phyloP scores from a whole-genome alignment of 176 grass and related monocot species.

The Puya raimondii region DNA sequence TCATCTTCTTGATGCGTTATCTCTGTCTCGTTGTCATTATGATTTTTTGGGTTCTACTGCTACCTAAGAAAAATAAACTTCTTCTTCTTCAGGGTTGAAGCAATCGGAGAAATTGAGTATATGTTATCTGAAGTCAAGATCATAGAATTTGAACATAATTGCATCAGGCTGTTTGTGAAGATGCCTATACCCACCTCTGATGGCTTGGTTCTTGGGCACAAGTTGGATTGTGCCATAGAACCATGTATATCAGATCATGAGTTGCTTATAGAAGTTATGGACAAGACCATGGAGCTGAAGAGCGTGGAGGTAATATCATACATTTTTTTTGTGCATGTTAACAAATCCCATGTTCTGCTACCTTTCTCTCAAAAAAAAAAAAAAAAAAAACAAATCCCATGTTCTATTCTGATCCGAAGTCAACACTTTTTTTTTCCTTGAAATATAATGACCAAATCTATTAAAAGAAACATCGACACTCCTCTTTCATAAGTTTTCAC shows the following conservation, averaged over 20 bases:
- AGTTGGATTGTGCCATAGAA: conserved; percentile 42
- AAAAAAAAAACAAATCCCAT: not conserved
- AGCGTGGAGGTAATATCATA: conserved; percentile 52
- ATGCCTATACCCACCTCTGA: conserved; percentile 34
- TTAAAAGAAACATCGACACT: no score
- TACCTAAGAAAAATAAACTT: not conserved
- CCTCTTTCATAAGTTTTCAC: no score
- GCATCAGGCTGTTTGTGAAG: conserved; percentile 43
- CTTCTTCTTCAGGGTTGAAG: conserved; percentile 38
- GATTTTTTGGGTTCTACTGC: not conserved
- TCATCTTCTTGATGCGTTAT: not conserved
- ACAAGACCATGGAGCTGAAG: conserved; percentile 57
- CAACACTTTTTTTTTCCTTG: no score
- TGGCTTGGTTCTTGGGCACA: conserved; percentile 39
- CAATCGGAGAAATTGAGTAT: conserved; percentile 33
- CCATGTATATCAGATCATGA: conserved; percentile 60
- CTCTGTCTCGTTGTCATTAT: not conserved
- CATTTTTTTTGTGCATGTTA: not conserved
- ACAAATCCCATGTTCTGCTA: not conserved
- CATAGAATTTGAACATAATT: conserved; percentile 54
- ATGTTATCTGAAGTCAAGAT: conserved; percentile 56
- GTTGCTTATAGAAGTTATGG: conserved; percentile 61
- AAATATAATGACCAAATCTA: no score
- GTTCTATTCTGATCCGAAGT: not conserved
- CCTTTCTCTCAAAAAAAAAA: no score